Evolutionary conservation across 306 rosid species (phyloP).

Genomic region (Medicago truncatula): DNA sequence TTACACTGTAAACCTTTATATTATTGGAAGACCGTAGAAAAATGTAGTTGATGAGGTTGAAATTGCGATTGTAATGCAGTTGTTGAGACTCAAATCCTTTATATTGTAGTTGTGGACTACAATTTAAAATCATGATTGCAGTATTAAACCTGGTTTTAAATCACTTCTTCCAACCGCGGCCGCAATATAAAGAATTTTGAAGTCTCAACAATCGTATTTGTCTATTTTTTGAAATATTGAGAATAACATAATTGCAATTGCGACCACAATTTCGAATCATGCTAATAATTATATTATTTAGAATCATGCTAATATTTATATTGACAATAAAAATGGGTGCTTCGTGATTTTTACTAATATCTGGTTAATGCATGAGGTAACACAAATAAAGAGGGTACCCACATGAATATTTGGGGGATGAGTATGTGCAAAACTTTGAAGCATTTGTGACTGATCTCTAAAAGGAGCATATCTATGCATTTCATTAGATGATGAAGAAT

Average conservation of each 20-base stretch:
- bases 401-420: conserved; percentile 67
- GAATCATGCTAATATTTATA: neutral
- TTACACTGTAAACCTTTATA: too few relatives aligned
- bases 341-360: too few relatives aligned
- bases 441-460: conserved; percentile 52
- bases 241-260: neutral
- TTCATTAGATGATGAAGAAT: conserved; percentile 56
- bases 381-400: conserved; percentile 38
- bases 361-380: neutral
- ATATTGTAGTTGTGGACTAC: too few relatives aligned
- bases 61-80: too few relatives aligned
- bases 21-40: too few relatives aligned
- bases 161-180: neutral
- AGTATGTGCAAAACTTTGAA: conserved; percentile 53
- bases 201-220: neutral
- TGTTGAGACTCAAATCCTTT: too few relatives aligned
- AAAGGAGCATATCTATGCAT: conserved; percentile 63
- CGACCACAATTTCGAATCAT: neutral
- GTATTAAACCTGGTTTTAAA: too few relatives aligned
- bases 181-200: too few relatives aligned
- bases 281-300: neutral
- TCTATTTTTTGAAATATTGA: too few relatives aligned
- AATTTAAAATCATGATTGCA: too few relatives aligned
- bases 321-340: neutral
- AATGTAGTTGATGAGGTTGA: too few relatives aligned